Percentiles rank a stretch among this genome's conserved stretches.
These are phyloP conservation scores for Fusarium irregulare DNA, from an alignment of 2,329 filamentous ascomycete genomes.

Conservation along the genomic window DNA sequence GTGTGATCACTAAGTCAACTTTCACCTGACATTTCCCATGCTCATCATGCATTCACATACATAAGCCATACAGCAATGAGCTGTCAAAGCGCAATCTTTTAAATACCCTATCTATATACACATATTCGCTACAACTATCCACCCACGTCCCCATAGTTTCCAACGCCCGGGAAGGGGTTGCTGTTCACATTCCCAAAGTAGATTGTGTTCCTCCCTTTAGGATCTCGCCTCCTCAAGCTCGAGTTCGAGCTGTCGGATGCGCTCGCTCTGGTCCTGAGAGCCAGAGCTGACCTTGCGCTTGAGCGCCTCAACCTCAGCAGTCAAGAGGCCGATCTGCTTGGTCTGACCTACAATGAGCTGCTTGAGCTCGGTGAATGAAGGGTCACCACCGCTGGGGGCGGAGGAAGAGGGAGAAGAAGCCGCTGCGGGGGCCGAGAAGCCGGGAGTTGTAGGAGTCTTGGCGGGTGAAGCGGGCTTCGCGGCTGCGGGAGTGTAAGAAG, in stretches of 20 bases:
- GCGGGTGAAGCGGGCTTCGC: conserved; percentile 51
- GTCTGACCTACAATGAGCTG: conserved; percentile 80
- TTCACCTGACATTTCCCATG: not conserved
- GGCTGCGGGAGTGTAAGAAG: conserved; percentile 37
- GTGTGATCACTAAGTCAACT: not conserved
- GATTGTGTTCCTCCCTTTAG: conserved; percentile 47
- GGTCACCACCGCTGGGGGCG: conserved; percentile 62
- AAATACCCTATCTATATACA: conserved; percentile 45
- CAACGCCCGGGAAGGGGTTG: conserved; percentile 15
- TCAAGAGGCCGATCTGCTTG: conserved; percentile 76
- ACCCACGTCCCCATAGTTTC: conserved; percentile 21
- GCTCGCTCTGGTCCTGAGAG: conserved; percentile 72
- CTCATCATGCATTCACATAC: not conserved
- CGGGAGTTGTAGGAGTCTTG: conserved; percentile 42
- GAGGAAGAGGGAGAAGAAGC: conserved; percentile 47
- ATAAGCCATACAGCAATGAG: not conserved
- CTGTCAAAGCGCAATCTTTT: conserved; percentile 43
- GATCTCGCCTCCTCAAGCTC: conserved; percentile 74
- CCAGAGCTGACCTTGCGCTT: conserved; percentile 76
- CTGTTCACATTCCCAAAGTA: conserved; percentile 5
- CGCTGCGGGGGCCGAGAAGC: conserved; percentile 48
- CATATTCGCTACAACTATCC: conserved; percentile 40
- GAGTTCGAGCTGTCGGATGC: conserved; percentile 74
- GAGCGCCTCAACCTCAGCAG: conserved; percentile 80
- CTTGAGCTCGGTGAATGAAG: conserved; percentile 81